Percentiles rank a stretch among this genome's conserved stretches.
phyloP scores from a whole-genome alignment of 495 filamentous ascomycete species.

The Aspergillus nanangensis region DNA sequence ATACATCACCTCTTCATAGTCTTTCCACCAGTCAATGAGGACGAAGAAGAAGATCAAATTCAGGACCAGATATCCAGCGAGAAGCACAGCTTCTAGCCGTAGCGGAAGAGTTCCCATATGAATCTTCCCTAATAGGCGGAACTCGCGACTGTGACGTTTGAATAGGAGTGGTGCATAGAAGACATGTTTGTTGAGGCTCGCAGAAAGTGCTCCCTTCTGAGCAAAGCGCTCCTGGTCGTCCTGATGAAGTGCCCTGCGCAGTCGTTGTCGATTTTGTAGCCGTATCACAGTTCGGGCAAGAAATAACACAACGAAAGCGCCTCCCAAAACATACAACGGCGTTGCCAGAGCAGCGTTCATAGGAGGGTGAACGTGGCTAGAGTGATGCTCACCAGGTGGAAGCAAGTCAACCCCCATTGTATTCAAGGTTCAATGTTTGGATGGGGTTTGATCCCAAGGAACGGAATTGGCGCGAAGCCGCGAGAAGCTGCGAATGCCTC shows the following conservation, averaged over 20 bases:
- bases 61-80: constrained; percentile 26
- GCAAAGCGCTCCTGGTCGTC: constrained; percentile 24
- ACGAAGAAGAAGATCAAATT: constrained; percentile 36
- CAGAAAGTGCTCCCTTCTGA: constrained; percentile 10
- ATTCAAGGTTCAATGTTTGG: no score
- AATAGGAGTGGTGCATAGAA: constrained; percentile 38
- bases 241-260: constrained; percentile 12
- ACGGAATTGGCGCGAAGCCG: neutral
- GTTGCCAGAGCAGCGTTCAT: constrained; percentile 36
- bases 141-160: constrained; percentile 36
- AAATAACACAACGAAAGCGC: constrained; percentile 22
- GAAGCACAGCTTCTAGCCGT: constrained; percentile 28
- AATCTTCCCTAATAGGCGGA: constrained; percentile 23
- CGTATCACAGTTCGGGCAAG: constrained; percentile 20
- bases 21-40: constrained; percentile 36
- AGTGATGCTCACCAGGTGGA: constrained; percentile 14
- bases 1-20: constrained; percentile 28
- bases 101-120: constrained; percentile 42
- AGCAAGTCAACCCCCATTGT: constrained; percentile 20
- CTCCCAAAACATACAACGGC: constrained; percentile 30
- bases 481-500: neutral
- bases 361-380: constrained; percentile 22
- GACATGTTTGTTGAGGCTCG: constrained; percentile 35
- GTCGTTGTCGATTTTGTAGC: constrained; percentile 24
- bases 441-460: no score